Base-by-base conservation (phyloP, 176 grass and related monocot genomes). In the Alloteropsis semialata region DNA sequence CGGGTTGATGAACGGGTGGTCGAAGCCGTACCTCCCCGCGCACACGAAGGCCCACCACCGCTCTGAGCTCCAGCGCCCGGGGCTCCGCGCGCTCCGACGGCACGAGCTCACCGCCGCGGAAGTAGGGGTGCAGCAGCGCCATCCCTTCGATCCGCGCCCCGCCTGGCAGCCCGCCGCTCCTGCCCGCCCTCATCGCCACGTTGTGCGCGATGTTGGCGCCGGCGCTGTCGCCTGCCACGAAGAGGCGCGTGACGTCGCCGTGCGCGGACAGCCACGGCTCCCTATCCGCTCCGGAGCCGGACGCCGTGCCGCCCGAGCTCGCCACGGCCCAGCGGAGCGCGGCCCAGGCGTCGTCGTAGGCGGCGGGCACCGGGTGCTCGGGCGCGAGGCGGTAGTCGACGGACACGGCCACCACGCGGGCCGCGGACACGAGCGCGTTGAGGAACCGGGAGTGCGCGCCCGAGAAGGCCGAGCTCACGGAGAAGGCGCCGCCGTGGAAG, bases 201-300 rank as follows among this genome's bases (percentile, higher is more conserved):
- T 89, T 72, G 69, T 92, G 95, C 5, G 85, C 81, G 34, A 97
- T 83, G 81, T 89, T 94, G 12, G 27, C 90, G 2, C 89, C 83
- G 0, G 87, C 78, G 76, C 92, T 94, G 39, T 88, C 80, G 1
- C 94, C 94, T 6, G 55, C 81, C 30, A 94, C 65, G 45, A 88
- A 89, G 14, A 94, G 17, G 5, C 80, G 73, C 0, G 50, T 17
- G 77, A 86, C 61, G 82, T 92, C 88, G 64, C 67, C 95, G 68
- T 85, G 83, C 19, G 65, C 84, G 13, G 21, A 50, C 64, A 97
- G 81, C 95, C 95, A 94, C 77, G 85, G 25, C 3, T 92, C 89
- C 29, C 6, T 1, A 0, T 33, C 69, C 70, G 36, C 1, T 7
- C 10, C 0, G 3, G 65, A 41, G 3, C 44, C 13, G 10, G 51